These are phyloP conservation scores for Pestalotiopsis sp. DNA, from an alignment of 2,329 filamentous ascomycete species.

Conservation along the genomic window DNA sequence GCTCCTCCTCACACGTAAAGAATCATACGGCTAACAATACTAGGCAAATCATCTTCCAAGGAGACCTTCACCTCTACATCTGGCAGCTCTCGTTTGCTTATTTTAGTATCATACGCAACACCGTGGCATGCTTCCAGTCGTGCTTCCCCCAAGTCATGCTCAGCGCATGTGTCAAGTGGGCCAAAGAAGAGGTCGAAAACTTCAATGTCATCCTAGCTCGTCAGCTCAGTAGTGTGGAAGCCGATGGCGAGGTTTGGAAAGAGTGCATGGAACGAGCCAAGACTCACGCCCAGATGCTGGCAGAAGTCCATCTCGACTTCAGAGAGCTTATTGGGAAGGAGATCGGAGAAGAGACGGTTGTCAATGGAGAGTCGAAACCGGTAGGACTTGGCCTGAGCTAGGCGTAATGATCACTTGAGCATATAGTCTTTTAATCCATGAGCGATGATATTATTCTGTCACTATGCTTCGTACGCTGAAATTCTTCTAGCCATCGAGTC, in stretches of 20 bases:
- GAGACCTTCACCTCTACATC: constrained; percentile 89
- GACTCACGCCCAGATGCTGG: constrained; percentile 77
- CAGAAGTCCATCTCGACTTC: constrained; percentile 89
- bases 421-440: background rate
- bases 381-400: constrained; percentile 3
- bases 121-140: constrained; percentile 82
- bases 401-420: background rate
- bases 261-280: constrained; percentile 82
- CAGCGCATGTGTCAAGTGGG: constrained; percentile 96
- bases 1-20: background rate
- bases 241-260: constrained; percentile 74
- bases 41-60: constrained; percentile 93
- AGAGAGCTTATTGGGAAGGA: constrained; percentile 74
- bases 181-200: constrained; percentile 89
- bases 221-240: constrained; percentile 85
- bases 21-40: constrained; percentile 23
- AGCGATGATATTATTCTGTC: too few relatives aligned
- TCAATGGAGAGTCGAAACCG: constrained; percentile 18
- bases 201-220: constrained; percentile 84
- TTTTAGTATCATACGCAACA: constrained; percentile 93
- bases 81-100: constrained; percentile 95
- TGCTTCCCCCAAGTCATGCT: constrained; percentile 88
- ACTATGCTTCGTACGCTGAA: too few relatives aligned
- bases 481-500: too few relatives aligned
- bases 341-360: constrained; percentile 28